These are phyloP conservation scores for Guadua angustifolia DNA, from an alignment of 176 grass and related monocot species.

Conservation along the genomic window DNA sequence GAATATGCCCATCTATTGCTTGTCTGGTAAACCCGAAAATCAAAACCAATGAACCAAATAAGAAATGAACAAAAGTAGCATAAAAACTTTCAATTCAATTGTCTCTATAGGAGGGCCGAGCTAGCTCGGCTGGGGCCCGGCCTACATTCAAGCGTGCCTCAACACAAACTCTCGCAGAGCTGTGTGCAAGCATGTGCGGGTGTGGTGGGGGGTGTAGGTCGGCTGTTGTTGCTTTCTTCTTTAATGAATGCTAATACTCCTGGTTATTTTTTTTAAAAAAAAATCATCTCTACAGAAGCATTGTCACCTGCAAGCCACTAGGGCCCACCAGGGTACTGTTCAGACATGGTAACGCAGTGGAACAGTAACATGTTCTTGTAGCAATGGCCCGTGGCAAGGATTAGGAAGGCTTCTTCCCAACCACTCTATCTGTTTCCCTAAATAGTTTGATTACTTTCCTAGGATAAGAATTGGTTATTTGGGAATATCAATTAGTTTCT, in stretches of 20 bases:
- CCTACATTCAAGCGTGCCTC: too few species aligned
- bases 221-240: too few species aligned
- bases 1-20: not conserved
- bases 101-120: not conserved
- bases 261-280: too few species aligned
- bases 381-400: not conserved
- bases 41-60: not conserved
- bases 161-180: too few species aligned
- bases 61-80: slow-evolving; percentile 3
- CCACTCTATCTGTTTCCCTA: not conserved
- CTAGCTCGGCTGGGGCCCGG: too few species aligned
- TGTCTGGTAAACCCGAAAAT: not conserved
- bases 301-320: not conserved
- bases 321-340: not conserved
- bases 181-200: too few species aligned
- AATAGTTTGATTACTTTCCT: not conserved
- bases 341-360: not conserved
- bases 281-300: not conserved
- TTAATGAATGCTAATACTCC: too few species aligned
- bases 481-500: not conserved
- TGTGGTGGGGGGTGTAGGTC: too few species aligned
- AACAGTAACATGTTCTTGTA: not conserved
- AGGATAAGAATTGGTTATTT: not conserved
- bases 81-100: not conserved
- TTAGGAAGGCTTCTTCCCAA: not conserved